Base-by-base conservation (phyloP, 495 filamentous ascomycete species). In the Hypoxylon intermedium region DNA sequence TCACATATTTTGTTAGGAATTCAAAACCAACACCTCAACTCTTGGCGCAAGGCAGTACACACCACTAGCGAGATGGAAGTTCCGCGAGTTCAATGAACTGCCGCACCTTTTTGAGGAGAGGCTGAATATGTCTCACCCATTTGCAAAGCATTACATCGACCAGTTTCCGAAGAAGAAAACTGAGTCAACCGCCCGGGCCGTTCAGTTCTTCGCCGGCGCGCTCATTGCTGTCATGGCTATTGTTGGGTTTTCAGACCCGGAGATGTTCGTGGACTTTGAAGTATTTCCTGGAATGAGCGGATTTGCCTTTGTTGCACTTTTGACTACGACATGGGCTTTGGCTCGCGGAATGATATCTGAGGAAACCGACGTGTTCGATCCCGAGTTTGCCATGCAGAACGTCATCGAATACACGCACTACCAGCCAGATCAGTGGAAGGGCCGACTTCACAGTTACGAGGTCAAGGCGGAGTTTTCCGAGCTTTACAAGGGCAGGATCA, bases 161-260 rank as follows among this genome's bases (percentile, higher is more conserved):
- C 94, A 97, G 55, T 98, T 98, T 55, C 94, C 94, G 2, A 98
- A 97, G 74, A 87, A 91, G 69, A 97, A 97, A 73, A 92, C 87
- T 0, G 85, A 91, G 20, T 91, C 96, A 69, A 62, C 91, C 21
- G 88, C 88, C 20, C 82, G 86, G 37, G 96, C 96, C 48, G 82
- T 97, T 15, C 86, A 91, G 6, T 97, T 98, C 60, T 79, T 98
- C 48, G 82, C 89, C 20, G 92, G 94, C 3, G 90, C 94, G 3
- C 78, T 98, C 12, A 85, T 89, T 0, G 90, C 91, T 12, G 89
- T 98, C 1, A 81, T 98, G 13, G 88, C 87, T 7, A 73, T 96
- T 28, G 87, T 87, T 6, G 89, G 92, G 0, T 74, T 98, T 36
- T 77, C 93, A 20, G 94, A 98, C 67, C 87, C 92, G 2, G 94